phyloP scores from a whole-genome alignment of 768 basidiomycete species.

The Lyophyllum atratum region DNA sequence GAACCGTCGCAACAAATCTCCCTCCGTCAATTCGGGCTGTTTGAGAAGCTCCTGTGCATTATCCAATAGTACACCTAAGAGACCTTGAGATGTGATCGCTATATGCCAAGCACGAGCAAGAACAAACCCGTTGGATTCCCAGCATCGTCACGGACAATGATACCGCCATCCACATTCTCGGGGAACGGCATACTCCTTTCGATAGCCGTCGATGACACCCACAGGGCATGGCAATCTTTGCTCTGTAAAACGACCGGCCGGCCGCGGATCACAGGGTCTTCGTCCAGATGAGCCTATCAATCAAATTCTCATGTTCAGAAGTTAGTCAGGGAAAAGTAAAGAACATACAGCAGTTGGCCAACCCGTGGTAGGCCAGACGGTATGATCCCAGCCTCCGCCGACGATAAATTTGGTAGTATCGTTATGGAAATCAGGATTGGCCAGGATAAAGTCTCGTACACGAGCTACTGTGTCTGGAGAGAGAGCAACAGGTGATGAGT shows the following conservation, averaged over 20 bases:
- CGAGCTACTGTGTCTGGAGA: conserved; percentile 60
- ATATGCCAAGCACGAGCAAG: conserved; percentile 2
- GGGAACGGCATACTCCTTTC: conserved; percentile 64
- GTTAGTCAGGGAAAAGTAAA: neutral
- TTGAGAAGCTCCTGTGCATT: conserved; percentile 80
- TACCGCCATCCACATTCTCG: conserved; percentile 72
- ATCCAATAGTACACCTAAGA: conserved; percentile 73
- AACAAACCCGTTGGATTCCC: conserved; percentile 72
- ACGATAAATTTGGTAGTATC: conserved; percentile 66
- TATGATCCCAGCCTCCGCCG: conserved; percentile 94
- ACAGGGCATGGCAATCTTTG: conserved; percentile 88
- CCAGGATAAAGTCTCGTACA: conserved; percentile 61
- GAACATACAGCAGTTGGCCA: conserved; percentile 72
- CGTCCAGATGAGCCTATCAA: conserved; percentile 67
- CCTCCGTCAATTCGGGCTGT: conserved; percentile 63
- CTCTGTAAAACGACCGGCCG: conserved; percentile 78
- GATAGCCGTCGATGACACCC: conserved; percentile 74
- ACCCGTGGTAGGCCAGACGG: conserved; percentile 56
- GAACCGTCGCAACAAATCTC: conserved; percentile 63
- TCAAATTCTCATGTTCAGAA: neutral
- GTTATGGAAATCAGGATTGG: conserved; percentile 54
- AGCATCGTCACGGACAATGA: conserved; percentile 66
- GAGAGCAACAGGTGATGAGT: neutral
- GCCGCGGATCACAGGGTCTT: conserved; percentile 64
- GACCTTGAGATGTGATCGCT: conserved; percentile 4